phyloP scores from a whole-genome alignment of 176 grass and related monocot species.

The Carex myosuroides region DNA sequence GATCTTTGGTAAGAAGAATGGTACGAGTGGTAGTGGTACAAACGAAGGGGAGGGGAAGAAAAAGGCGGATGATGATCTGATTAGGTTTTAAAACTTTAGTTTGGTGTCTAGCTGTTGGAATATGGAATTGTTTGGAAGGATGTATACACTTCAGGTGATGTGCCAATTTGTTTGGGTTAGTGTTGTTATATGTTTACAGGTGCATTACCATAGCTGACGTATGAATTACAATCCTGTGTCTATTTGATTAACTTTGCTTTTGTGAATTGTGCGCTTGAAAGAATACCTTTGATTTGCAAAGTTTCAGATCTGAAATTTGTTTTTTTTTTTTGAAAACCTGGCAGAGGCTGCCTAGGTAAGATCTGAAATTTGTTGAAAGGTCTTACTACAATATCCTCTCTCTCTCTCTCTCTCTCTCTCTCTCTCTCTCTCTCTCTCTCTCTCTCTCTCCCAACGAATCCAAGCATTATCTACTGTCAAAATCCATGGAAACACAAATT shows the following conservation, averaged over 20 bases:
- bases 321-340: too few relatives aligned
- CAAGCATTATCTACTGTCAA: neutral
- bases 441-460: neutral
- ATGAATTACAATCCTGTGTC: neutral
- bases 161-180: neutral
- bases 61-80: conserved; percentile 69
- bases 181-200: neutral
- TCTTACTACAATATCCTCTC: neutral
- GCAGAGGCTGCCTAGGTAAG: too few relatives aligned
- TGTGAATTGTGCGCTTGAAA: neutral
- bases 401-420: neutral
- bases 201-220: neutral
- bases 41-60: conserved; percentile 45
- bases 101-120: neutral
- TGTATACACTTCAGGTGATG: neutral
- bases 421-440: neutral
- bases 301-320: neutral
- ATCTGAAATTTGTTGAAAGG: neutral
- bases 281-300: neutral
- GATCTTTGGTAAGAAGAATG: conserved; percentile 93
- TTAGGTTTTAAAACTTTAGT: conserved; percentile 49
- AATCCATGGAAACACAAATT: too few relatives aligned
- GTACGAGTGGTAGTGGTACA: conserved; percentile 42
- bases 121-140: neutral
- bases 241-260: neutral